A percentile compares a stretch with the other conserved stretches of the same genome.
These are phyloP conservation scores for Meyerozyma sp. DNA, from an alignment of 1,139 yeast genomes.

Conservation along the genomic window DNA sequence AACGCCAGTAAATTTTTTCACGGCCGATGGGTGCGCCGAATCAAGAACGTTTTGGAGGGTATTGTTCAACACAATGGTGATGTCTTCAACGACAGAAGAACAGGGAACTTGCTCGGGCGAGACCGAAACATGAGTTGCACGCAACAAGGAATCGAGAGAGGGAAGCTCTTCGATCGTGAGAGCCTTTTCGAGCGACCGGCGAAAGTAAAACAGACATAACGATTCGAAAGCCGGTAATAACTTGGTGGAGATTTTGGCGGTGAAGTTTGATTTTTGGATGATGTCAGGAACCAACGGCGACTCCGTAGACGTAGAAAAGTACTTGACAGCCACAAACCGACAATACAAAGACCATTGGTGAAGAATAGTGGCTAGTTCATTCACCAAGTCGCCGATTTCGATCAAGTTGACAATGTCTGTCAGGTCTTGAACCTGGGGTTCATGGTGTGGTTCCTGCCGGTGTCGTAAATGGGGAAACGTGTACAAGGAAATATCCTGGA, in stretches of 20 bases:
- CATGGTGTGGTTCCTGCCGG: slow-evolving; percentile 13
- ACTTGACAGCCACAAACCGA: slow-evolving; percentile 65
- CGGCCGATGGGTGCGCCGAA: slow-evolving; percentile 53
- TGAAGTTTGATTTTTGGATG: slow-evolving; percentile 47
- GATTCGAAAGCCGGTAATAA: slow-evolving; percentile 60
- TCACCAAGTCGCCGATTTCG: slow-evolving; percentile 52
- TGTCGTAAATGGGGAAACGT: slow-evolving; percentile 43
- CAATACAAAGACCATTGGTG: slow-evolving; percentile 86
- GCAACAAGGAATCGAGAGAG: slow-evolving; percentile 26
- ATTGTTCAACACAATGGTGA: slow-evolving; percentile 68
- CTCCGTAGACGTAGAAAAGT: slow-evolving; percentile 8
- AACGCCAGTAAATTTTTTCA: slow-evolving; percentile 43
- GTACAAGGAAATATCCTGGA: slow-evolving; percentile 55
- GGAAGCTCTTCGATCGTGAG: slow-evolving; percentile 77
- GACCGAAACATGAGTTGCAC: slow-evolving; percentile 8
- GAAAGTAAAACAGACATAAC: slow-evolving; percentile 60
- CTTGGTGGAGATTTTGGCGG: slow-evolving; percentile 49
- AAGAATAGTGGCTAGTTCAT: slow-evolving; percentile 70
- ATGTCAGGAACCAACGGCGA: background rate
- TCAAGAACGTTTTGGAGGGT: slow-evolving; percentile 54
- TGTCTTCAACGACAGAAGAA: slow-evolving; percentile 84
- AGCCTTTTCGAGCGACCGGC: slow-evolving; percentile 79
- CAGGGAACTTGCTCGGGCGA: slow-evolving; percentile 59
- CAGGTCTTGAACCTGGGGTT: slow-evolving; percentile 9
- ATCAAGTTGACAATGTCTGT: slow-evolving; percentile 32